Evolutionary conservation across 2,329 filamentous ascomycete species (phyloP).

Genomic region (Colletotrichum lindemuthianum): DNA sequence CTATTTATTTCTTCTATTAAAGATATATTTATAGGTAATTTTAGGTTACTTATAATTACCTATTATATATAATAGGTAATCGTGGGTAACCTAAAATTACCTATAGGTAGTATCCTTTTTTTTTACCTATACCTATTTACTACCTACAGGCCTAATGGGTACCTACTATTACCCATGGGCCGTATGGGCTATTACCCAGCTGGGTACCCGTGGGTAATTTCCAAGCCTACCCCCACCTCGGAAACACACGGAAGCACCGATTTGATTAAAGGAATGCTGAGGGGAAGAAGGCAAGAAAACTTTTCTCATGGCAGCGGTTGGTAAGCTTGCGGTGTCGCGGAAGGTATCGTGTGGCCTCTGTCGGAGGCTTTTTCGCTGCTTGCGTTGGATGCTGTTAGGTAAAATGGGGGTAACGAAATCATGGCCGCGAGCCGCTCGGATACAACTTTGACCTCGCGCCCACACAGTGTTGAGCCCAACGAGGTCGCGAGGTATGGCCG

Average conservation of each 20-base stretch:
- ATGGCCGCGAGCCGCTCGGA: not conserved
- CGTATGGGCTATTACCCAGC: too few species aligned
- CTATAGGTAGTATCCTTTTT: too few species aligned
- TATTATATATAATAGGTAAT: too few species aligned
- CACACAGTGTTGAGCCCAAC: conserved; percentile 1
- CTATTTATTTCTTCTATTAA: too few species aligned
- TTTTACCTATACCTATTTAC: too few species aligned
- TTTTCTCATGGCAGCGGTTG: conserved; percentile 5
- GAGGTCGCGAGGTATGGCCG: not conserved
- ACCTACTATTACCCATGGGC: too few species aligned
- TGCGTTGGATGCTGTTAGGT: conserved; percentile 11
- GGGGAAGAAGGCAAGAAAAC: not conserved
- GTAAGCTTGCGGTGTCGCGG: not conserved
- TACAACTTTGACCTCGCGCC: not conserved
- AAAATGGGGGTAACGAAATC: conserved; percentile 24
- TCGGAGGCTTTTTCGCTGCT: conserved; percentile 19
- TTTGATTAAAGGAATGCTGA: not conserved
- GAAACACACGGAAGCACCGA: conserved; percentile 7
- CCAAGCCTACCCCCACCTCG: too few species aligned
- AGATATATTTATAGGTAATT: too few species aligned
- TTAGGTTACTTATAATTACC: too few species aligned
- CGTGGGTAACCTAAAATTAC: too few species aligned
- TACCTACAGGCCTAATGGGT: too few species aligned
- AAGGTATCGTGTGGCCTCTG: conserved; percentile 14
- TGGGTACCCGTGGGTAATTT: too few species aligned